phyloP scores from a whole-genome alignment of 352 stramenopile genomes.

The Pythium sukuiense region DNA sequence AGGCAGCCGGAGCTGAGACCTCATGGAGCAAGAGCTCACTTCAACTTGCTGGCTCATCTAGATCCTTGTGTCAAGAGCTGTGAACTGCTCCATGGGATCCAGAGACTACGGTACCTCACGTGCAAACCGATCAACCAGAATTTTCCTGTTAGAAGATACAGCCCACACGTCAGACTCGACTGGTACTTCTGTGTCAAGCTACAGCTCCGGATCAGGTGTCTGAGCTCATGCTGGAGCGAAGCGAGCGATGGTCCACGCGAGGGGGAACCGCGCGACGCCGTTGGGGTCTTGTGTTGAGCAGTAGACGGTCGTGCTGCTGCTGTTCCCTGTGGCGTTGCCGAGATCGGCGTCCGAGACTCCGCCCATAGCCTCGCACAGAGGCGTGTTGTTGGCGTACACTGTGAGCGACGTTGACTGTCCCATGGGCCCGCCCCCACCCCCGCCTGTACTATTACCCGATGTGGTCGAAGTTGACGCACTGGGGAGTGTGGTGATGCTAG shows the following conservation, averaged over 20 bases:
- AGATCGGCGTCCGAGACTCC: slow-evolving; percentile 11
- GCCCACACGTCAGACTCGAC: too few relatives aligned
- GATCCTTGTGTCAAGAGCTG: not conserved
- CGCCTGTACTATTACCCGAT: not conserved
- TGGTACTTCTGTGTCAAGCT: not conserved
- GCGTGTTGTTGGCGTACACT: slow-evolving; percentile 39
- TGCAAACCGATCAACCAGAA: not conserved
- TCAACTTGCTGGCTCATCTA: not conserved
- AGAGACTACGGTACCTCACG: not conserved
- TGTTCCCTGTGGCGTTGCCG: not conserved
- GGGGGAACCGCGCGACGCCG: slow-evolving; percentile 32
- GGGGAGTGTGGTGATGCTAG: slow-evolving; percentile 22
- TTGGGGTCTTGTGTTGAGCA: slow-evolving; percentile 31
- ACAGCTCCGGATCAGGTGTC: not conserved
- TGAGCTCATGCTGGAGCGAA: slow-evolving; percentile 16
- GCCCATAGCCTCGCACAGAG: slow-evolving; percentile 25
- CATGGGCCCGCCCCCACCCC: not conserved
- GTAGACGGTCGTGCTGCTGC: slow-evolving; percentile 15
- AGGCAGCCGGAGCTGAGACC: not conserved
- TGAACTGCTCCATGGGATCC: not conserved
- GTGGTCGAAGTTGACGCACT: not conserved
- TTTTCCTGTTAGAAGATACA: not conserved
- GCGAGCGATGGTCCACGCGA: slow-evolving; percentile 26
- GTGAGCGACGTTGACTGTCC: slow-evolving; percentile 3
- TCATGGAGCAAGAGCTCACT: not conserved